phyloP scores from a whole-genome alignment of 345 rosid species.

The Eucalyptus microcorys region DNA sequence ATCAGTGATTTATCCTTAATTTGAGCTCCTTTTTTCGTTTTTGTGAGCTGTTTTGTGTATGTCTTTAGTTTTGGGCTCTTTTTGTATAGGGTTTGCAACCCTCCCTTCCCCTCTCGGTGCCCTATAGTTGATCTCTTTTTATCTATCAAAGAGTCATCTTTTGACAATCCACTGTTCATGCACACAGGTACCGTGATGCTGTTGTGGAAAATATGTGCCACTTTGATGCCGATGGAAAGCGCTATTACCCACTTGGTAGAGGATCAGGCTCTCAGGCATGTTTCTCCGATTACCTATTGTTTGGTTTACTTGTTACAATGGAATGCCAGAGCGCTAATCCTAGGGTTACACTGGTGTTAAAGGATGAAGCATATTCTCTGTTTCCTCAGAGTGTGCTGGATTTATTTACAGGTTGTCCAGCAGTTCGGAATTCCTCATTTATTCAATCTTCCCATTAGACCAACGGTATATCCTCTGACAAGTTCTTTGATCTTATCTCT shows the following conservation, averaged over 20 bases:
- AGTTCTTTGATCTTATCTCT: not conserved
- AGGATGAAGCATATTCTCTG: not conserved
- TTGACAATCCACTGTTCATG: not conserved
- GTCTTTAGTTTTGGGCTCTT: too few species aligned
- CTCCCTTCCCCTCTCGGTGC: not conserved
- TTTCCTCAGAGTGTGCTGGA: not conserved
- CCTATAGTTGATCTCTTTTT: not conserved
- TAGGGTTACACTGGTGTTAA: not conserved
- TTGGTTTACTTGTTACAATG: not conserved
- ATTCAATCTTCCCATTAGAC: slow-evolving; percentile 90
- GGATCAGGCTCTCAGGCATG: slow-evolving; percentile 96
- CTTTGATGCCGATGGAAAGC: slow-evolving; percentile 94
- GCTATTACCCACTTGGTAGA: slow-evolving; percentile 91
- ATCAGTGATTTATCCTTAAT: not conserved
- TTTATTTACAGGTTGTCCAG: slow-evolving; percentile 61
- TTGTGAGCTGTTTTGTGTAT: not conserved
- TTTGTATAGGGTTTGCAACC: too few species aligned
- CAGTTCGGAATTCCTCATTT: slow-evolving; percentile 98
- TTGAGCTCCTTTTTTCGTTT: not conserved
- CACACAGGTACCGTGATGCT: slow-evolving; percentile 88
- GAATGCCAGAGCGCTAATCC: not conserved
- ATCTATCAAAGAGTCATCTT: not conserved
- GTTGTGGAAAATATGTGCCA: slow-evolving; percentile 98
- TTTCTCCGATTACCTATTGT: not conserved
- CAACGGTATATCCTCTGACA: slow-evolving; percentile 40